Percentiles rank a stretch among this genome's conserved stretches.
These are phyloP conservation scores for Starmerella sp. DNA, from an alignment of 805 yeast species.

Conservation along the genomic window DNA sequence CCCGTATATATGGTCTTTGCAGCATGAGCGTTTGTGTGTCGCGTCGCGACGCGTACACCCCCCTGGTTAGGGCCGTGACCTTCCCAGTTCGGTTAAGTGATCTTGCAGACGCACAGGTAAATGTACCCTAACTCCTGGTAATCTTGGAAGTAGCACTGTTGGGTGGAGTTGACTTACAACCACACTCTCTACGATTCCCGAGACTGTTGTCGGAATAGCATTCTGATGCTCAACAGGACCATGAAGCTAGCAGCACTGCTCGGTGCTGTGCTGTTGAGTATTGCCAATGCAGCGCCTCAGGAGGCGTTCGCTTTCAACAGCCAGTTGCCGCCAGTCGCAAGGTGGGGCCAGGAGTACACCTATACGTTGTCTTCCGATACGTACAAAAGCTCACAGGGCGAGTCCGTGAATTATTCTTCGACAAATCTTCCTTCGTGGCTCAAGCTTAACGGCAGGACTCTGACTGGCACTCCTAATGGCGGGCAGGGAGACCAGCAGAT, in stretches of 20 bases:
- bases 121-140: conserved; percentile 2
- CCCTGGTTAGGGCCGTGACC: background rate
- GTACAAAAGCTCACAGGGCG: conserved; percentile 34
- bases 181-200: background rate
- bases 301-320: conserved; percentile 66
- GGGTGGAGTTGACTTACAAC: background rate
- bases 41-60: conserved; percentile 3
- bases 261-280: background rate
- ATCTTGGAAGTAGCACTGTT: background rate
- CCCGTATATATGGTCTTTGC: too few species aligned
- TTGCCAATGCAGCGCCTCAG: conserved; percentile 31
- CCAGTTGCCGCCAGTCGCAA: conserved; percentile 83
- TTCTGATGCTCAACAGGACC: background rate
- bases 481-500: conserved; percentile 35
- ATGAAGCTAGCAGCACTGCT: conserved; percentile 3
- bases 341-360: conserved; percentile 47
- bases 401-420: conserved; percentile 43
- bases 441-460: conserved; percentile 52
- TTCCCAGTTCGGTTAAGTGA: conserved; percentile 4
- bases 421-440: conserved; percentile 68
- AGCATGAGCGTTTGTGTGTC: background rate
- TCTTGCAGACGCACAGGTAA: background rate
- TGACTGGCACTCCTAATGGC: conserved; percentile 53
- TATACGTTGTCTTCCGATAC: conserved; percentile 67
- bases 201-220: background rate